Base-by-base conservation (phyloP, 1,139 yeast species). In the Diutina neorugosa region DNA sequence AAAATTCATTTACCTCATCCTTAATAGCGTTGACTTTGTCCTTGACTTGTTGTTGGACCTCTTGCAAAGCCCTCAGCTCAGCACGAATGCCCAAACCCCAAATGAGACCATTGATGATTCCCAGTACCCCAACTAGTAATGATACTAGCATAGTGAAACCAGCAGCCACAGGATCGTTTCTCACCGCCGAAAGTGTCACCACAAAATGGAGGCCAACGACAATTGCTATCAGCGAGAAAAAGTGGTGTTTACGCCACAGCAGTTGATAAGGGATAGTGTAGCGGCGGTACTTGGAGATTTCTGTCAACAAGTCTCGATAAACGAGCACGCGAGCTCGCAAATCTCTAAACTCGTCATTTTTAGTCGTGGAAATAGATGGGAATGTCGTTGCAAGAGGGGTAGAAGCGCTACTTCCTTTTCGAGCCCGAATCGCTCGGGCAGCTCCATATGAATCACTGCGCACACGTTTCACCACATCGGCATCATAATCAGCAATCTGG, bases 61-160 rank as follows among this genome's bases (percentile, higher is more conserved):
- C 98, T 47, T 70, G 72, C 52, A 94, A 68, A 0, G 93, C 93
- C 53, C 98, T 71, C 59, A 73, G 68, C 63, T 94, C 99, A 20
- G 81, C 76, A 52, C 90, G 74, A 1, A 95, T 95, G 61, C 91
- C 93, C 51, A 88, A 64, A 57, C 76, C 79, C 56, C 94, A 91
- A 54, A 93, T 84, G 54, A 88, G 62, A 0, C 96, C 96, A 63
- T 89, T 84, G 1, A 86, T 63, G 0, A 80, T 69, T 0, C 96
- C 97, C 0, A 93, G 75, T 6, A 80, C 72, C 0, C 82, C 75
- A 5, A 87, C 65, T 0, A 81, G 59, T 0, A 78, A 69, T 2
- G 82, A 73, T 11, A 73, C 66, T 1, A 85, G 60, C 18, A 81
- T 70, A 64, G 87, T 71, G 42, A 86, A 65, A 1, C 86, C 76